Conservation (phyloP, 2,329 filamentous ascomycete genomes). For the Hymenoscyphus repandus region DNA sequence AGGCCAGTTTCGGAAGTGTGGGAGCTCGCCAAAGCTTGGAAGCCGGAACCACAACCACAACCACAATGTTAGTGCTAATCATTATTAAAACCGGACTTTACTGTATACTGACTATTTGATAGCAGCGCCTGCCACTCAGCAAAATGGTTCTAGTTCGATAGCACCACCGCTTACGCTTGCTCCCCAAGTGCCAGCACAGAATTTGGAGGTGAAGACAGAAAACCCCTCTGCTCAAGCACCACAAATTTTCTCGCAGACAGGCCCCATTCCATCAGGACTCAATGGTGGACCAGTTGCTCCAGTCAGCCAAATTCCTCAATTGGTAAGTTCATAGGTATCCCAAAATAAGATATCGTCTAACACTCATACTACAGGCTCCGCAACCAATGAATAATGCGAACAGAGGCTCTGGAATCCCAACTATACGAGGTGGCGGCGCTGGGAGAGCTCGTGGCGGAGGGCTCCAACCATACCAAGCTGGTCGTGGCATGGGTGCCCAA, state of each 20-base stretch:
- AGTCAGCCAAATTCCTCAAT: slow-evolving; percentile 23
- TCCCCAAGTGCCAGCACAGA: slow-evolving; percentile 5
- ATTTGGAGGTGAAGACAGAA: slow-evolving; percentile 21
- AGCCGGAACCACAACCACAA: slow-evolving; percentile 35
- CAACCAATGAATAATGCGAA: slow-evolving; percentile 17
- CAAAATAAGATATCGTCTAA: slow-evolving; percentile 5
- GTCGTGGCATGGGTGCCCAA: slow-evolving; percentile 15
- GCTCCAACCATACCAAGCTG: slow-evolving; percentile 16
- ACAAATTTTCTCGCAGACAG: slow-evolving; percentile 9
- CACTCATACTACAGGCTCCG: slow-evolving; percentile 14
- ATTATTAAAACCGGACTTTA: not conserved
- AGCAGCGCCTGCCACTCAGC: slow-evolving; percentile 14
- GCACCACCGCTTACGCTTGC: not conserved
- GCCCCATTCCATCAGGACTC: slow-evolving; percentile 8
- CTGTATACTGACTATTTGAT: slow-evolving; percentile 1
- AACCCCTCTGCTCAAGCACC: slow-evolving; percentile 4
- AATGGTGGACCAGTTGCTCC: slow-evolving; percentile 20
- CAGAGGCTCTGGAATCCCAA: slow-evolving; percentile 27
- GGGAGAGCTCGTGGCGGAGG: slow-evolving; percentile 20
- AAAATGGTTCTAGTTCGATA: slow-evolving; percentile 16
- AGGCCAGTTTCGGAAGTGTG: slow-evolving; percentile 82
- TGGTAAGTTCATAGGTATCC: slow-evolving; percentile 18
- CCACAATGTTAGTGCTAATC: slow-evolving; percentile 4
- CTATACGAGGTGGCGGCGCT: slow-evolving; percentile 23
- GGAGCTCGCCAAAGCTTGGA: slow-evolving; percentile 68